Evolutionary conservation across 371 early-diverging fungal species (phyloP).

Genomic region (Rhizopus microsporus): DNA sequence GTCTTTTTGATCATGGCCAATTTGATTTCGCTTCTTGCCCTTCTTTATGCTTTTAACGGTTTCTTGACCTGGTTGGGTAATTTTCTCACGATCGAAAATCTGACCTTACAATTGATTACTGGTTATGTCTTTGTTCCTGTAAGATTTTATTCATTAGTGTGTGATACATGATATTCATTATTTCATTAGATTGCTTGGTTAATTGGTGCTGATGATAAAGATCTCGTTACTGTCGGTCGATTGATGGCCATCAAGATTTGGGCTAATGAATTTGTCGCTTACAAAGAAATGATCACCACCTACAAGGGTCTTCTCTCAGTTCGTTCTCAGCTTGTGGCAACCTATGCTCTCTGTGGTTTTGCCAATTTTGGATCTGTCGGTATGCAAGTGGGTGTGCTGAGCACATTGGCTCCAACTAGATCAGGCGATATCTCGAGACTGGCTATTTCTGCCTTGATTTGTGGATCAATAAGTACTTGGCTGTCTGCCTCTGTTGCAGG

Average conservation of each 20-base stretch:
- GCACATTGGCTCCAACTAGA: slow-evolving; percentile 74
- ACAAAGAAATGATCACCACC: slow-evolving; percentile 40
- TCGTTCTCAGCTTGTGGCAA: slow-evolving; percentile 52
- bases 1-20: slow-evolving; percentile 74
- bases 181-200: slow-evolving; percentile 65
- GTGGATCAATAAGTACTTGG: slow-evolving; percentile 79
- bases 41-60: slow-evolving; percentile 70
- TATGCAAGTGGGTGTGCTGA: slow-evolving; percentile 75
- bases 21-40: slow-evolving; percentile 56
- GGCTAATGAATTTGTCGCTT: slow-evolving; percentile 87
- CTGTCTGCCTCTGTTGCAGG: slow-evolving; percentile 81
- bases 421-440: slow-evolving; percentile 69
- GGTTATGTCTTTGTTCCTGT: slow-evolving; percentile 72
- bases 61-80: slow-evolving; percentile 75
- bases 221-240: slow-evolving; percentile 63
- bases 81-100: slow-evolving; percentile 65
- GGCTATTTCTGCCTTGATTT: slow-evolving; percentile 75
- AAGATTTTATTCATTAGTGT: slow-evolving; percentile 3
- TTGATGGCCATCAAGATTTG: slow-evolving; percentile 82
- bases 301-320: slow-evolving; percentile 28
- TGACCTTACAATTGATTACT: slow-evolving; percentile 72
- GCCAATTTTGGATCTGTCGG: slow-evolving; percentile 85
- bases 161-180: not conserved
- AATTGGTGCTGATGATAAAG: slow-evolving; percentile 66
- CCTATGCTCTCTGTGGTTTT: slow-evolving; percentile 84